phyloP scores from a whole-genome alignment of 75 land plant genomes.

The Ceratopteris richardii region DNA sequence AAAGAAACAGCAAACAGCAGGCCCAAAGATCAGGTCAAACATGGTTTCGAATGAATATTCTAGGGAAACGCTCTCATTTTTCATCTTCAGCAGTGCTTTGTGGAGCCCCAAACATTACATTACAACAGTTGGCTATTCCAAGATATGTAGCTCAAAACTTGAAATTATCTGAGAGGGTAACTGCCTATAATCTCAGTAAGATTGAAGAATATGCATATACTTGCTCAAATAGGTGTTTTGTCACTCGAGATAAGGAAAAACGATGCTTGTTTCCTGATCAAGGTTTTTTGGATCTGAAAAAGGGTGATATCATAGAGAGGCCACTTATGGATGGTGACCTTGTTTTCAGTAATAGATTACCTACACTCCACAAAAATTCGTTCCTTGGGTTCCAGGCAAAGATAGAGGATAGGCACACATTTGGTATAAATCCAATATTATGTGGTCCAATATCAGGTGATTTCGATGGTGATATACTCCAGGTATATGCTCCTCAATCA shows the following conservation, averaged over 20 bases:
- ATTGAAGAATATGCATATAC: slow-evolving; percentile 8
- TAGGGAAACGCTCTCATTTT: slow-evolving; percentile 54
- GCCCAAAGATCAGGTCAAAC: slow-evolving; percentile 32
- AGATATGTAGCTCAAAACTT: slow-evolving; percentile 38
- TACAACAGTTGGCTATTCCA: slow-evolving; percentile 69
- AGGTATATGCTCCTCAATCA: slow-evolving; percentile 78
- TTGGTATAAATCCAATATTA: slow-evolving; percentile 63
- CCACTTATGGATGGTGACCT: slow-evolving; percentile 67
- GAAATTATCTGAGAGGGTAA: slow-evolving; percentile 41
- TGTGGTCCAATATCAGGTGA: slow-evolving; percentile 77
- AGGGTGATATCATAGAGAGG: slow-evolving; percentile 57
- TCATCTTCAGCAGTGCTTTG: slow-evolving; percentile 61
- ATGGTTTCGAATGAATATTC: slow-evolving; percentile 53
- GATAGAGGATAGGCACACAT: slow-evolving; percentile 34
- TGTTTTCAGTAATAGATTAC: slow-evolving; percentile 65
- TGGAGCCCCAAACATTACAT: slow-evolving; percentile 63
- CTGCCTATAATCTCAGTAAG: slow-evolving; percentile 40
- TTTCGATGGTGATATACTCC: slow-evolving; percentile 88
- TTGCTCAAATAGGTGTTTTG: background rate
- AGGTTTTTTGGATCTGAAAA: slow-evolving; percentile 15
- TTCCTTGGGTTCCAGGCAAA: slow-evolving; percentile 56
- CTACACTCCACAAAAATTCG: slow-evolving; percentile 82
- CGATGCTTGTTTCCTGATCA: slow-evolving; percentile 4
- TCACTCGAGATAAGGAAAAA: slow-evolving; percentile 19
- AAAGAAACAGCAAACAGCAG: background rate